Evolutionary conservation across 306 rosid genomes (phyloP).

Genomic region (Albizia julibrissin): DNA sequence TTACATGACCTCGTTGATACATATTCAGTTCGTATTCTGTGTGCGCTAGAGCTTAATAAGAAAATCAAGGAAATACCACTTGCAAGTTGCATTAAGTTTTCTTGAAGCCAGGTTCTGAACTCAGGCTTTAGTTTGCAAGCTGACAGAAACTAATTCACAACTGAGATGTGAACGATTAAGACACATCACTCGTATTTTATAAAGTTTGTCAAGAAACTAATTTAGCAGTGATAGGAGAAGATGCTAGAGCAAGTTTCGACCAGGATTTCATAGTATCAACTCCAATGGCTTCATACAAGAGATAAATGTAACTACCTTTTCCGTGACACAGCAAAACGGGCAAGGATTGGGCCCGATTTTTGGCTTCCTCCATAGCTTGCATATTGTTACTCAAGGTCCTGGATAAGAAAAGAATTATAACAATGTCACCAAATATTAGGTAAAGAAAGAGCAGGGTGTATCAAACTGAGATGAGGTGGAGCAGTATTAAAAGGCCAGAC

Average conservation of each 20-base stretch:
- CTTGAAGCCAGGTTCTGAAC: not conserved
- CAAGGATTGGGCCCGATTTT: constrained; percentile 67
- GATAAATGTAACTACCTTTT: constrained; percentile 56
- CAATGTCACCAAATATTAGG: constrained; percentile 18
- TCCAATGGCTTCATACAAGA: not conserved
- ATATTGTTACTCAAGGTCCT: constrained; percentile 73
- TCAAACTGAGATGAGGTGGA: constrained; percentile 27
- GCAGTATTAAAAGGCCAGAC: constrained; percentile 46
- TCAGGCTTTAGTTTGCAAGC: not conserved
- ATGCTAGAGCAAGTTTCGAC: not conserved
- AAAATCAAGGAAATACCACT: not conserved
- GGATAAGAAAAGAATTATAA: constrained; percentile 34
- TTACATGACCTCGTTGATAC: not conserved
- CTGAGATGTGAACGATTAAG: not conserved
- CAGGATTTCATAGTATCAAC: not conserved
- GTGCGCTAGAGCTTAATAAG: not conserved
- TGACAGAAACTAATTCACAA: not conserved
- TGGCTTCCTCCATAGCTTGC: constrained; percentile 65
- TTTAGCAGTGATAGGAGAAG: not conserved
- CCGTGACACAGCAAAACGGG: constrained; percentile 94
- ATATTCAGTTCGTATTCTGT: not conserved
- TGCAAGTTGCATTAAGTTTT: not conserved
- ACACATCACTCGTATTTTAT: not conserved
- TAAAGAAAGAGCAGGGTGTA: not conserved
- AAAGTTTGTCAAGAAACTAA: not conserved